These are phyloP conservation scores for Sclerotinia nivalis DNA, from an alignment of 2,329 filamentous ascomycete genomes.

Conservation along the genomic window DNA sequence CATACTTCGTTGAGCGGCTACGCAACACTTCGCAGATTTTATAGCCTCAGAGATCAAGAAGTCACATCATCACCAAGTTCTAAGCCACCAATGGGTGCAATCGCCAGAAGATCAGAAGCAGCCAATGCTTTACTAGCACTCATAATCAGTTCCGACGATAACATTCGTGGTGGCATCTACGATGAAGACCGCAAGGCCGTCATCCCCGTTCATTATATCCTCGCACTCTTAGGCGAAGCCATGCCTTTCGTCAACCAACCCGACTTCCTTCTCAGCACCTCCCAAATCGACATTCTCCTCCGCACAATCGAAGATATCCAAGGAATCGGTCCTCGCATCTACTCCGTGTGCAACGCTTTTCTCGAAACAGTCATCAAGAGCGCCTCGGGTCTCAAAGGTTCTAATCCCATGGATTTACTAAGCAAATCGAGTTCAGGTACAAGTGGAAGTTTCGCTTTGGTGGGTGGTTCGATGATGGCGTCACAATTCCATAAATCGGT, in stretches of 20 bases:
- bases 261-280: slow-evolving; percentile 61
- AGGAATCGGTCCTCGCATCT: slow-evolving; percentile 72
- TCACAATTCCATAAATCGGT: slow-evolving; percentile 63
- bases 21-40: slow-evolving; percentile 86
- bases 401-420: slow-evolving; percentile 66
- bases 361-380: slow-evolving; percentile 74
- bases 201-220: slow-evolving; percentile 82
- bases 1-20: slow-evolving; percentile 89
- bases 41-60: slow-evolving; percentile 79
- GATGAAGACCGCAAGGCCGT: slow-evolving; percentile 79
- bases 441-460: slow-evolving; percentile 59
- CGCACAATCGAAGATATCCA: slow-evolving; percentile 79
- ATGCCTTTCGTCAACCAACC: slow-evolving; percentile 72
- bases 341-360: slow-evolving; percentile 74
- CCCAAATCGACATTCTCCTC: slow-evolving; percentile 73
- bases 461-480: slow-evolving; percentile 71
- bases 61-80: slow-evolving; percentile 43
- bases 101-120: slow-evolving; percentile 66
- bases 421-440: slow-evolving; percentile 64
- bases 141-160: slow-evolving; percentile 82
- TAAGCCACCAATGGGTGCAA: slow-evolving; percentile 46
- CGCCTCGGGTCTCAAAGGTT: slow-evolving; percentile 61
- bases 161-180: slow-evolving; percentile 86
- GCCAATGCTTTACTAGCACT: slow-evolving; percentile 77
- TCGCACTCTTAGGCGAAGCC: slow-evolving; percentile 81